Conservation (phyloP, 108 stramenopile species). For the Pinguiococcus pyrenoidosus region DNA sequence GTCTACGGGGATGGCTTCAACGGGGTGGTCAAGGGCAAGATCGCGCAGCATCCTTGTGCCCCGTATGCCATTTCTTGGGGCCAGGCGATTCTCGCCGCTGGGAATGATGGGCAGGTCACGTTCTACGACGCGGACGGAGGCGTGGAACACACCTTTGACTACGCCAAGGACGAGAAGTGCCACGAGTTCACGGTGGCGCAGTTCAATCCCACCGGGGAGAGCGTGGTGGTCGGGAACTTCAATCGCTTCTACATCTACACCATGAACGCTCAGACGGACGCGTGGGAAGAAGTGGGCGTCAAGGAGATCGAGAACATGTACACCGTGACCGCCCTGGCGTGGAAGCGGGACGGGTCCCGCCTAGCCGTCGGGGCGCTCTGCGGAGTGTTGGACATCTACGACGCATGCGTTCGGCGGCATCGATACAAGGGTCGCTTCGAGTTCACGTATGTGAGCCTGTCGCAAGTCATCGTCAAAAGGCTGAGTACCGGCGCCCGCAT, state of each 20-base stretch:
- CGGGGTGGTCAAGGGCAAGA: constrained; percentile 4
- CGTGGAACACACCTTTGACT: constrained; percentile 38
- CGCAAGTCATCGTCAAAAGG: constrained; percentile 42
- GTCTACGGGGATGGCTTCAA: constrained; percentile 21
- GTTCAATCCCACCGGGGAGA: constrained; percentile 42
- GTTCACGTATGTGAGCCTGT: constrained; percentile 43
- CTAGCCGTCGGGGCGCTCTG: constrained; percentile 46
- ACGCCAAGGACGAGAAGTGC: constrained; percentile 9
- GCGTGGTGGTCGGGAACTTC: constrained; percentile 47
- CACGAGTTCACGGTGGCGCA: constrained; percentile 34
- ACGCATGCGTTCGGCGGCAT: constrained; percentile 26
- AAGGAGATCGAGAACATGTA: constrained; percentile 46
- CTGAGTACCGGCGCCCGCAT: constrained; percentile 26
- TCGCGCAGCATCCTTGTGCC: constrained; percentile 28
- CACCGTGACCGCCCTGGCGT: constrained; percentile 42
- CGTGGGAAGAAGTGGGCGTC: constrained; percentile 23
- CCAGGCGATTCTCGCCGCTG: constrained; percentile 34
- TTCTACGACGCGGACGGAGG: constrained; percentile 43
- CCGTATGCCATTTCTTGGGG: constrained; percentile 48
- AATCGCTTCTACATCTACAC: constrained; percentile 32
- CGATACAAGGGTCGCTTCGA: constrained; percentile 46
- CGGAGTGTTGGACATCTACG: constrained; percentile 44
- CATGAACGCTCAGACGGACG: constrained; percentile 3
- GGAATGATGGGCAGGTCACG: constrained; percentile 35
- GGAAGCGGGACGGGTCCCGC: constrained; percentile 43